Evolutionary conservation across 2,329 filamentous ascomycete genomes (phyloP), one percentile per base, ranked within the genome.

Genomic region (Pseudogymnoascus sp.): DNA sequence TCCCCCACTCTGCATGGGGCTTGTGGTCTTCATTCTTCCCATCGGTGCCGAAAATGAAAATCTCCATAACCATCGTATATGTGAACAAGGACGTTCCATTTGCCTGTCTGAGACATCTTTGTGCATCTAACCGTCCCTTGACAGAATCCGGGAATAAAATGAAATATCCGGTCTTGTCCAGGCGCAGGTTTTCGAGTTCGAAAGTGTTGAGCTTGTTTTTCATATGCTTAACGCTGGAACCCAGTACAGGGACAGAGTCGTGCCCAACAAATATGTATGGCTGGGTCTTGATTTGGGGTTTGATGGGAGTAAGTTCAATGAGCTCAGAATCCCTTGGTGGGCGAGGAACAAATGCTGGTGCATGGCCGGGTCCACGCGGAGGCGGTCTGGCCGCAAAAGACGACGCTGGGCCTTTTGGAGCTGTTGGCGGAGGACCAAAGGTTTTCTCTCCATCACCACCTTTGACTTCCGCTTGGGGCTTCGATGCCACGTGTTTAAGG

Each of bases 221-320:
- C 78, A 99, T 83, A 77, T 99, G 95, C 3, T 89, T 86, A 63
- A 97, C 85, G 1, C 93, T 97, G 23, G 91, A 89, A 34, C 84
- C 82, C 72, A 97, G 85, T 11, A 96, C 89, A 1, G 95, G 95
- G 1, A 99, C 93, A 69, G 89, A 92, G 65, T 87, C 84, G 68
- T 90, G 85, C n/a, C 91, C 83, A 64, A 99, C 89, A 73, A 96
- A 97, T 38, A 97, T 87, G 73, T 96, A 97, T 0, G 95, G 95
- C 64, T 90, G 87, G 61, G 86, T 84, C 71, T 88, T 86, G 61
- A 97, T 84, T 67, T 87, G 86, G 36, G 83, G 78, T 21, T 89
- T 78, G 46, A 96, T 82, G 2, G 84, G 84, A 60, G 85, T 84
- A 36, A 82, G 59, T 6, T 66, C 81, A 78, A 65, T 79, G 79